A percentile compares a stretch with the other conserved stretches of the same genome.
These are phyloP conservation scores for Cryptococcus amylolentus DNA, from an alignment of 1,284 basidiomycete genomes.

Conservation along the genomic window DNA sequence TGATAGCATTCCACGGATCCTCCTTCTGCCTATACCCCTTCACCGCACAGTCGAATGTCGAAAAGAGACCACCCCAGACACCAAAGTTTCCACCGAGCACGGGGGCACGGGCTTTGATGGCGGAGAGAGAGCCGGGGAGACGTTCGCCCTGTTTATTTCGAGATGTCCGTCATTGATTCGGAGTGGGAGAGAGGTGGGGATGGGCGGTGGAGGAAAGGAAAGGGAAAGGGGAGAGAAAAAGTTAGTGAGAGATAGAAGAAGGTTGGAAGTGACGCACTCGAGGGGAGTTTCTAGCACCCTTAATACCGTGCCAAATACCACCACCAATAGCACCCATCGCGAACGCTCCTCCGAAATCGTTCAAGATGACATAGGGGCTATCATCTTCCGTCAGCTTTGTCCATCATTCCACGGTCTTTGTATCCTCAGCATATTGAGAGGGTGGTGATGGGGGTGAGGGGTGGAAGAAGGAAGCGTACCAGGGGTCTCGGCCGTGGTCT, in stretches of 20 bases:
- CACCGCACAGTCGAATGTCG: slow-evolving; percentile 94
- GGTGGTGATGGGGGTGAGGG: neutral
- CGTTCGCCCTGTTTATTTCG: slow-evolving; percentile 68
- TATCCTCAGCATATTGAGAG: neutral
- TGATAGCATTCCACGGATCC: slow-evolving; percentile 99
- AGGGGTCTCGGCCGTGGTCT: slow-evolving; percentile 90
- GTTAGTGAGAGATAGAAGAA: neutral
- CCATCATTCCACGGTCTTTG: neutral
- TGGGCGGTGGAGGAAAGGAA: neutral
- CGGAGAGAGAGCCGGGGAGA: slow-evolving; percentile 85
- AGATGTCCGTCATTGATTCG: neutral
- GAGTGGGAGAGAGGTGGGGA: neutral
- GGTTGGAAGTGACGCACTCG: slow-evolving; percentile 58
- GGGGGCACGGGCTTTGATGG: slow-evolving; percentile 96
- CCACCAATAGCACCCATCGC: slow-evolving; percentile 52
- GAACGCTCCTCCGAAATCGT: slow-evolving; percentile 96
- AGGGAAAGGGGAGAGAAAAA: neutral
- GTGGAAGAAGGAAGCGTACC: slow-evolving; percentile 55
- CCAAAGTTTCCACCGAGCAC: slow-evolving; percentile 98
- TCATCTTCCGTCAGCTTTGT: neutral
- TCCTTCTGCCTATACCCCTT: slow-evolving; percentile 98
- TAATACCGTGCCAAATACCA: slow-evolving; percentile 98
- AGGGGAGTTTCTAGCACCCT: slow-evolving; percentile 95
- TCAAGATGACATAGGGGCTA: slow-evolving; percentile 97
- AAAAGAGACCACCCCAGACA: slow-evolving; percentile 97